Evolutionary conservation across 2,329 filamentous ascomycete species (phyloP).

Genomic region (Fusarium decemcellulare): DNA sequence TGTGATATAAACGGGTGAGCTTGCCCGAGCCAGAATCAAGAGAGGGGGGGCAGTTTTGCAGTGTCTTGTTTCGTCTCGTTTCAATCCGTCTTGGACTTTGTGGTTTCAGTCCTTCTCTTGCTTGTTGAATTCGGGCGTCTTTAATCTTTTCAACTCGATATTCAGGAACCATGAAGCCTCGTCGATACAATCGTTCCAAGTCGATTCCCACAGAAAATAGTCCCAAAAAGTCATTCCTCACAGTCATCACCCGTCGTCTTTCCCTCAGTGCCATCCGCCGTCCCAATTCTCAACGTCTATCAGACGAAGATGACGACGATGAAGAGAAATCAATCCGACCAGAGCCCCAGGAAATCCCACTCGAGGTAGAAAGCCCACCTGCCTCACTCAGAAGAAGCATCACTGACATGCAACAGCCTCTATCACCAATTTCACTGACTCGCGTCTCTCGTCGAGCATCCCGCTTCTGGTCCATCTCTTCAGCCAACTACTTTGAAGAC

Average conservation of each 20-base stretch:
- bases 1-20: constrained; percentile 31
- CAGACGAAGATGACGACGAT: constrained; percentile 25
- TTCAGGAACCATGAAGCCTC: constrained; percentile 27
- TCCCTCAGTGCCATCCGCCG: constrained; percentile 24
- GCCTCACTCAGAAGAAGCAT: too few species aligned
- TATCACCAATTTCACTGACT: not conserved
- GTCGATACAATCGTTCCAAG: constrained; percentile 30
- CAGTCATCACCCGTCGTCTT: constrained; percentile 29
- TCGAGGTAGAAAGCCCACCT: constrained; percentile 11
- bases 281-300: constrained; percentile 23
- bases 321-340: not conserved
- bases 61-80: not conserved
- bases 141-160: not conserved
- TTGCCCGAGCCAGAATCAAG: not conserved
- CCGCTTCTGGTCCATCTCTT: constrained; percentile 42
- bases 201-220: constrained; percentile 23
- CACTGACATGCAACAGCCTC: constrained; percentile 9
- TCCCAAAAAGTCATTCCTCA: constrained; percentile 31
- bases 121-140: constrained; percentile 4
- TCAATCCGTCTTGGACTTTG: too few species aligned
- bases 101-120: constrained; percentile 4
- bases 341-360: constrained; percentile 14
- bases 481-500: constrained; percentile 38
- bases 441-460: constrained; percentile 39
- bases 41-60: constrained; percentile 15